Evolutionary conservation across 2,329 filamentous ascomycete genomes (phyloP).

Genomic region (Coniochaeta sp.): DNA sequence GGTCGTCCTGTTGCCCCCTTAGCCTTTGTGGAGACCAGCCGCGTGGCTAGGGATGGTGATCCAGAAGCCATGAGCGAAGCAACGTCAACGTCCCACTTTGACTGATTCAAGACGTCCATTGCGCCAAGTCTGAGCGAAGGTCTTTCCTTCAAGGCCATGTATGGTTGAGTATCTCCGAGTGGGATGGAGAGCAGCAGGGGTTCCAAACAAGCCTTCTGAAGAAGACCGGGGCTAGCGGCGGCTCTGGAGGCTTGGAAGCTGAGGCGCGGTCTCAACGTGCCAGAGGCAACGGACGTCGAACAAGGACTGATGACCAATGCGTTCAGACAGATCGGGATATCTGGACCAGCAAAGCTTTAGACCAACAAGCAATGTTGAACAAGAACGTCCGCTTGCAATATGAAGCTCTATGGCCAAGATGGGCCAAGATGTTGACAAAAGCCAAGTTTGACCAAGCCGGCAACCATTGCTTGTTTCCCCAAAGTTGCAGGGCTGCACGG

Average conservation of each 20-base stretch:
- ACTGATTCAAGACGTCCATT: neutral
- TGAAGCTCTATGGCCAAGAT: neutral
- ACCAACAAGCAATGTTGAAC: too few relatives aligned
- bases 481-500: too few relatives aligned
- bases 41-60: neutral
- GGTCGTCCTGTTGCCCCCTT: neutral
- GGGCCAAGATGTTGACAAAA: neutral
- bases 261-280: neutral
- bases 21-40: neutral
- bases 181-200: neutral
- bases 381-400: too few relatives aligned
- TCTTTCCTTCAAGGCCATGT: neutral
- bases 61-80: neutral
- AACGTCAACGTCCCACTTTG: neutral
- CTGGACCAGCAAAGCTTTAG: too few relatives aligned
- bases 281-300: neutral
- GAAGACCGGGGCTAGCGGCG: neutral
- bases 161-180: neutral
- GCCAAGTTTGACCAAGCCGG: neutral
- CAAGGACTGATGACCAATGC: too few relatives aligned
- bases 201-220: neutral
- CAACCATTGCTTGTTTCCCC: too few relatives aligned
- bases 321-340: too few relatives aligned
- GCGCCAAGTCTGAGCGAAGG: neutral
- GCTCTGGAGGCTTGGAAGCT: neutral